These are phyloP conservation scores for Neurospora sp. DNA, from an alignment of 495 filamentous ascomycete genomes.

Conservation along the genomic window DNA sequence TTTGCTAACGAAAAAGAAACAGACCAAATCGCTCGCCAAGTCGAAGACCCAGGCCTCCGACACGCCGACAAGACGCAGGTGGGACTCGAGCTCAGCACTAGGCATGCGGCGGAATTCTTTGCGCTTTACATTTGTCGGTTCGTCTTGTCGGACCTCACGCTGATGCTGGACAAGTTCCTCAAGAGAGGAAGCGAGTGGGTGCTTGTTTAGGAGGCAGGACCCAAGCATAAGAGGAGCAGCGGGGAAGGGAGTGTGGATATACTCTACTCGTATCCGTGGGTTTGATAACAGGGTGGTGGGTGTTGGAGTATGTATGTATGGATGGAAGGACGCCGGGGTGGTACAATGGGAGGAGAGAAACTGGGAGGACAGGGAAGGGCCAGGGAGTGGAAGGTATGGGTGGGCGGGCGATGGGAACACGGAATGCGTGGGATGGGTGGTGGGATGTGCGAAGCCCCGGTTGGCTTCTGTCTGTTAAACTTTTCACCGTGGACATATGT, in stretches of 20 bases:
- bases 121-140: conserved; percentile 95
- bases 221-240: background rate
- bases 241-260: background rate
- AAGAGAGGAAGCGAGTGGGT: conserved; percentile 97
- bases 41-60: conserved; percentile 83
- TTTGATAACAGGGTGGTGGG: background rate
- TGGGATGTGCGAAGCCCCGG: background rate
- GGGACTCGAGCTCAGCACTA: conserved; percentile 82
- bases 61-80: conserved; percentile 77
- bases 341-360: background rate
- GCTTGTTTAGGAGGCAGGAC: conserved; percentile 28
- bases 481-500: background rate
- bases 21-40: conserved; percentile 96
- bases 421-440: background rate
- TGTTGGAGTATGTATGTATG: background rate
- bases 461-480: conserved; percentile 2
- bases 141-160: conserved; percentile 68
- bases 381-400: background rate
- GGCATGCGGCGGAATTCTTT: conserved; percentile 96
- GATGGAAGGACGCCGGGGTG: background rate
- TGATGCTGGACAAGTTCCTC: conserved; percentile 93
- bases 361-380: background rate
- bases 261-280: background rate
- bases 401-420: background rate
- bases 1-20: conserved; percentile 1